These are phyloP conservation scores for Mycena amicta DNA, from an alignment of 768 basidiomycete species.

Conservation along the genomic window DNA sequence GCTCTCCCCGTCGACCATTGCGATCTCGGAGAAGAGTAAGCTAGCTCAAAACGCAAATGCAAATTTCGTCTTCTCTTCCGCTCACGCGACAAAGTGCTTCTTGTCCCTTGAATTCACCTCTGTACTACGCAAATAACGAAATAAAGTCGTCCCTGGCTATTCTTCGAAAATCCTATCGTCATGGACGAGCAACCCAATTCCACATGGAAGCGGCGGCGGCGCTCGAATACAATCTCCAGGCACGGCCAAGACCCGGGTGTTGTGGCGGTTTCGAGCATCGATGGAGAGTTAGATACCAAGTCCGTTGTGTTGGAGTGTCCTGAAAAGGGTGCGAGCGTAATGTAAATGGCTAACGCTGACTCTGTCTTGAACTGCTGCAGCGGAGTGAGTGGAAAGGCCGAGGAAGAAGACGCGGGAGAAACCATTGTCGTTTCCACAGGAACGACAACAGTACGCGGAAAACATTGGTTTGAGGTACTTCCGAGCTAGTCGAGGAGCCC, in stretches of 20 bases:
- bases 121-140: neutral
- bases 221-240: neutral
- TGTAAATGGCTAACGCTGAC: too few relatives aligned
- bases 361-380: too few relatives aligned
- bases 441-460: too few relatives aligned
- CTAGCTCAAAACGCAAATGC: neutral
- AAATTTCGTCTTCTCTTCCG: neutral
- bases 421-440: too few relatives aligned
- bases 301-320: too few relatives aligned
- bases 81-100: neutral
- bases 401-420: too few relatives aligned
- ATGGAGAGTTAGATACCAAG: too few relatives aligned
- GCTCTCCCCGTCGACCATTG: neutral
- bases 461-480: too few relatives aligned
- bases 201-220: neutral
- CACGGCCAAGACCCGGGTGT: neutral
- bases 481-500: too few relatives aligned
- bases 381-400: too few relatives aligned
- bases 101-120: neutral
- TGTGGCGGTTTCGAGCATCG: too few relatives aligned
- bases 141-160: neutral
- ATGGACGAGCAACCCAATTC: neutral
- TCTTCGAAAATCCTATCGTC: neutral
- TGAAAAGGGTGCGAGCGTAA: too few relatives aligned
- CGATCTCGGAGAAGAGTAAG: neutral